Evolutionary conservation across 2,329 filamentous ascomycete species (phyloP).

Genomic region (Diaporthe humulicola): DNA sequence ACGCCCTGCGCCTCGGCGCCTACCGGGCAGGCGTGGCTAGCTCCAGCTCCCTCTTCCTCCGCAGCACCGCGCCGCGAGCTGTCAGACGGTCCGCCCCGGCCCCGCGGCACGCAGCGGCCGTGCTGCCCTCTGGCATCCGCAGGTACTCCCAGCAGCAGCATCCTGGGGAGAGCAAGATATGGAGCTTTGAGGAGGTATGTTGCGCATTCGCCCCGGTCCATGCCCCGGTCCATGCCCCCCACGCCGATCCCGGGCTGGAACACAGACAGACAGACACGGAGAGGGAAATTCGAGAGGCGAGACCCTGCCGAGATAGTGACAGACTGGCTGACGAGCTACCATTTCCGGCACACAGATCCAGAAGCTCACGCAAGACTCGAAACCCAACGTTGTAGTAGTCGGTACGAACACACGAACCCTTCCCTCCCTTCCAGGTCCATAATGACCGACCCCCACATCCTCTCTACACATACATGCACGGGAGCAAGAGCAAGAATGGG

Average conservation of each 20-base stretch:
- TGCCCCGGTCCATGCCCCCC: neutral
- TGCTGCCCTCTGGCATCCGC: neutral
- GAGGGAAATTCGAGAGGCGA: neutral
- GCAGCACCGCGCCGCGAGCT: neutral
- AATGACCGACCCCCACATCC: neutral
- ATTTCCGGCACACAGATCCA: slow-evolving; percentile 52
- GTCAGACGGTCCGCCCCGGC: neutral
- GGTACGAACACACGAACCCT: slow-evolving; percentile 53
- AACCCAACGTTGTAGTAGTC: slow-evolving; percentile 58
- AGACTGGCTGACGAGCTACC: neutral
- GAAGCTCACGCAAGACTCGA: slow-evolving; percentile 49
- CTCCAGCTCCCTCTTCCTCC: slow-evolving; percentile 11
- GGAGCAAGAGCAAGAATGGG: neutral
- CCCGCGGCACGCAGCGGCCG: neutral
- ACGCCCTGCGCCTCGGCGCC: slow-evolving; percentile 32
- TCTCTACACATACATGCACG: neutral
- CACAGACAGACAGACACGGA: neutral
- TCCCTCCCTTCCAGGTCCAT: neutral
- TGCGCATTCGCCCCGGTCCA: neutral
- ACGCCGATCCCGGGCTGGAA: neutral
- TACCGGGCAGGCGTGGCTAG: slow-evolving; percentile 5
- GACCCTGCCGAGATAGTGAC: neutral
- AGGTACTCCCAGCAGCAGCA: slow-evolving; percentile 47
- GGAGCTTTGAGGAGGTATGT: slow-evolving; percentile 61
- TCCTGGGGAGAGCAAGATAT: slow-evolving; percentile 55